A percentile compares a stretch with the other conserved stretches of the same genome.
Evolutionary conservation across 2,329 filamentous ascomycete species (phyloP).

Genomic region (Fusarium brachygibbosum): DNA sequence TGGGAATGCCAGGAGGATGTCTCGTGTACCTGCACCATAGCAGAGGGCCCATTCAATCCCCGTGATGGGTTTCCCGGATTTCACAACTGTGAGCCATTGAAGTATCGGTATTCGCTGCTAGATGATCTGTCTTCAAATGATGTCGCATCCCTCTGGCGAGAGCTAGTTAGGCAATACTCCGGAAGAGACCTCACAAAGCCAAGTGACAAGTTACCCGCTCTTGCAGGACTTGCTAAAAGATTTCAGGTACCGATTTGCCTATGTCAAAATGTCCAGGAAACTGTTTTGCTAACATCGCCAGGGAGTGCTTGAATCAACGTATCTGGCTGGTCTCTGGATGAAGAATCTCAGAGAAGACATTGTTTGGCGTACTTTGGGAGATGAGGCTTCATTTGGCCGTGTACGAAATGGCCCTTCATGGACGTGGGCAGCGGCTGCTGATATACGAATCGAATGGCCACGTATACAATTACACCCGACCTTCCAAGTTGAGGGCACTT

Average conservation of each 20-base stretch:
- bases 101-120: neutral
- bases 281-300: neutral
- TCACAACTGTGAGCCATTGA: neutral
- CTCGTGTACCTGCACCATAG: neutral
- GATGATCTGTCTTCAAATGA: neutral
- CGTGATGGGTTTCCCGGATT: neutral
- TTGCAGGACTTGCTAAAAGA: neutral
- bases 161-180: neutral
- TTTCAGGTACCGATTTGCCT: neutral
- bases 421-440: neutral
- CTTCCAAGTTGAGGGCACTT: neutral
- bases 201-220: neutral
- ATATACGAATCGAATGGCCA: neutral
- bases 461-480: neutral
- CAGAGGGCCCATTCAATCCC: conserved; percentile 1
- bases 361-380: neutral
- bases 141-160: neutral
- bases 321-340: neutral
- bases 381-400: neutral
- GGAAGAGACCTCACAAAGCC: neutral
- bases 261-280: neutral
- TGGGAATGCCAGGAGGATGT: conserved; percentile 10
- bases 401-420: neutral
- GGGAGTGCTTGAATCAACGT: neutral
- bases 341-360: neutral